Evolutionary conservation across 768 basidiomycete genomes (phyloP).

Genomic region (Fistulinella prunicolor): DNA sequence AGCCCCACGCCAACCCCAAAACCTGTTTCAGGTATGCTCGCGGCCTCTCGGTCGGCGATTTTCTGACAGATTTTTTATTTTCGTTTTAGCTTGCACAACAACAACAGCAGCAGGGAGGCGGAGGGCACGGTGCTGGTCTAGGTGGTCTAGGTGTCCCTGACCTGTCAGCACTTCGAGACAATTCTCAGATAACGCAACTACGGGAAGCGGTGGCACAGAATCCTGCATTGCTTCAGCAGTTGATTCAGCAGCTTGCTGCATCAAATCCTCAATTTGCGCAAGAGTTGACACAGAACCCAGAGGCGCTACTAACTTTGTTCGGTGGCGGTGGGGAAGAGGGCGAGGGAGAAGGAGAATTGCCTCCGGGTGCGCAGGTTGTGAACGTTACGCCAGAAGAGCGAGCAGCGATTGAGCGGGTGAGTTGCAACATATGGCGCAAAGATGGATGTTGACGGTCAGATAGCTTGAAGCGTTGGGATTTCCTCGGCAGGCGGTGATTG

Average conservation of each 20-base stretch:
- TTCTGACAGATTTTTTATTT: not conserved
- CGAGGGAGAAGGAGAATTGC: constrained; percentile 40
- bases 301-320: constrained; percentile 62
- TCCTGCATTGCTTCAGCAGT: constrained; percentile 70
- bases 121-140: constrained; percentile 26
- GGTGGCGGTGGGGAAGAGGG: constrained; percentile 42
- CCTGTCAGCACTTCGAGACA: constrained; percentile 53
- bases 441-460: constrained; percentile 1
- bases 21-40: constrained; percentile 70
- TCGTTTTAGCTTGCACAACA: constrained; percentile 51
- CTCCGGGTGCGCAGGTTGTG: constrained; percentile 42
- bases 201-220: constrained; percentile 72
- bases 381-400: constrained; percentile 84
- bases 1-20: constrained; percentile 56
- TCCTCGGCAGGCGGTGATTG: constrained; percentile 70
- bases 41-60: not conserved
- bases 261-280: constrained; percentile 77
- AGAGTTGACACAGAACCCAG: constrained; percentile 66
- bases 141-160: constrained; percentile 34
- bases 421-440: constrained; percentile 27
- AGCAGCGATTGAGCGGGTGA: constrained; percentile 84
- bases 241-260: constrained; percentile 78
- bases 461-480: constrained; percentile 90
- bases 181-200: constrained; percentile 68
- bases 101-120: constrained; percentile 23